A percentile compares a stretch with the other conserved stretches of the same genome.
These are phyloP conservation scores for Smittium mucronatum DNA, from an alignment of 371 early-diverging fungal species.

Conservation along the genomic window DNA sequence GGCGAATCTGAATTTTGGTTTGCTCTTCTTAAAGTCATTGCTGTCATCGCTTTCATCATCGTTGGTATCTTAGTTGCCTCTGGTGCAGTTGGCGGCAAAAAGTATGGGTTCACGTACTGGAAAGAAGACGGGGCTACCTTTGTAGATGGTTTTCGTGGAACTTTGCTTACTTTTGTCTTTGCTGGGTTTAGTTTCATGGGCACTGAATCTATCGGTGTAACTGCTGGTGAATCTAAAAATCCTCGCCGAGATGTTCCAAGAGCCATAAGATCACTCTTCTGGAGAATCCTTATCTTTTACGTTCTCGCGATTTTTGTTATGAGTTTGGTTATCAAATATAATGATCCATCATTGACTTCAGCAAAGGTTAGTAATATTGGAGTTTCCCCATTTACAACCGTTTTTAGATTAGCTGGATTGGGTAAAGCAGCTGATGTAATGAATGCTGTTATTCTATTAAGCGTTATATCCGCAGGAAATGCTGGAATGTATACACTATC, in stretches of 20 bases:
- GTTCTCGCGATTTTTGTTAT: constrained; percentile 51
- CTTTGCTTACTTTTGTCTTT: constrained; percentile 55
- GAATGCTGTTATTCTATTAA: constrained; percentile 54
- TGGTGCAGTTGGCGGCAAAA: constrained; percentile 47
- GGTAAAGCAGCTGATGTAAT: constrained; percentile 45
- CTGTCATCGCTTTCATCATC: constrained; percentile 53
- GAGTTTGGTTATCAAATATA: constrained; percentile 53
- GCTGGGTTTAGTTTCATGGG: constrained; percentile 87
- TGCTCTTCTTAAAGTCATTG: constrained; percentile 46
- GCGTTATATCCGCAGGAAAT: constrained; percentile 56
- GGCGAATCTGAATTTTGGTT: constrained; percentile 69
- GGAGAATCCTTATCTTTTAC: constrained; percentile 63
- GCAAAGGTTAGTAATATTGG: constrained; percentile 32
- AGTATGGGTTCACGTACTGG: constrained; percentile 63
- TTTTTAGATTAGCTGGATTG: constrained; percentile 52
- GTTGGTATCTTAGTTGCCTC: constrained; percentile 55
- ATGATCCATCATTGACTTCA: constrained; percentile 38
- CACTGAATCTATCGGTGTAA: constrained; percentile 60
- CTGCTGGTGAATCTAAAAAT: constrained; percentile 58
- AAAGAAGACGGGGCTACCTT: constrained; percentile 56
- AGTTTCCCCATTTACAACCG: constrained; percentile 58
- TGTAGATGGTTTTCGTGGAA: constrained; percentile 48
- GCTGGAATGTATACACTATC: constrained; percentile 54
- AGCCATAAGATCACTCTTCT: constrained; percentile 54
- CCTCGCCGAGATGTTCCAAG: constrained; percentile 58